Conservation (phyloP, 805 yeast genomes). For the Suhomyces sp. region DNA sequence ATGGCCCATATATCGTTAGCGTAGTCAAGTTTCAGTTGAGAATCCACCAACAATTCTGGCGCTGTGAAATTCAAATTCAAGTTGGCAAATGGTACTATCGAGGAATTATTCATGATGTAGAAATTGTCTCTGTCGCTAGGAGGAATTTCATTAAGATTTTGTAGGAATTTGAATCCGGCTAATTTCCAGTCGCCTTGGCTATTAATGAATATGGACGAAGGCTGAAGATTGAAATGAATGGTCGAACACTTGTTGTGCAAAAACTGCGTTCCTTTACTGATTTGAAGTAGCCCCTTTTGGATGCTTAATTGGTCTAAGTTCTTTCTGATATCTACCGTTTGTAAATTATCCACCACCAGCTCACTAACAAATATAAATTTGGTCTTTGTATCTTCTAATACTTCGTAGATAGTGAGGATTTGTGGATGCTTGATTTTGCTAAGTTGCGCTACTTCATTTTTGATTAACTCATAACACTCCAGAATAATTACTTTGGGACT, state of each 20-base stretch:
- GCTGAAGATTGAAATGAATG: slow-evolving; percentile 76
- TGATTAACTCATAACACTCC: slow-evolving; percentile 64
- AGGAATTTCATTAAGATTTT: slow-evolving; percentile 48
- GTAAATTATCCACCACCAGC: slow-evolving; percentile 57
- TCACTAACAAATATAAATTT: slow-evolving; percentile 84
- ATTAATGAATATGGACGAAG: slow-evolving; percentile 71
- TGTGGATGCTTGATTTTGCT: slow-evolving; percentile 89
- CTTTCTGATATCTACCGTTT: slow-evolving; percentile 28
- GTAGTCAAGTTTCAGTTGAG: slow-evolving; percentile 46
- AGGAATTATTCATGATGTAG: slow-evolving; percentile 68
- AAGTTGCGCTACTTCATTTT: slow-evolving; percentile 65
- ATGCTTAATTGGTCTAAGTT: slow-evolving; percentile 65
- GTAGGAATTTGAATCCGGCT: slow-evolving; percentile 59
- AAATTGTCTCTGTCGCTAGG: slow-evolving; percentile 52
- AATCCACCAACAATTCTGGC: slow-evolving; percentile 75
- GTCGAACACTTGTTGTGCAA: slow-evolving; percentile 73
- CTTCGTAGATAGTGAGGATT: slow-evolving; percentile 78
- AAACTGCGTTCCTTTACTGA: slow-evolving; percentile 76
- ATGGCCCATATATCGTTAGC: slow-evolving; percentile 82
- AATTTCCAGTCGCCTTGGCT: slow-evolving; percentile 93
- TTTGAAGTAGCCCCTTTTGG: slow-evolving; percentile 78
- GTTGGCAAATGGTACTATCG: slow-evolving; percentile 76
- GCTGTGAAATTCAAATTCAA: slow-evolving; percentile 73
- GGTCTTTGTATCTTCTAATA: slow-evolving; percentile 79
- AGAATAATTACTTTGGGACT: slow-evolving; percentile 50